phyloP scores from a whole-genome alignment of 2,329 filamentous ascomycete species.

The Furcasterigmium furcatum region DNA sequence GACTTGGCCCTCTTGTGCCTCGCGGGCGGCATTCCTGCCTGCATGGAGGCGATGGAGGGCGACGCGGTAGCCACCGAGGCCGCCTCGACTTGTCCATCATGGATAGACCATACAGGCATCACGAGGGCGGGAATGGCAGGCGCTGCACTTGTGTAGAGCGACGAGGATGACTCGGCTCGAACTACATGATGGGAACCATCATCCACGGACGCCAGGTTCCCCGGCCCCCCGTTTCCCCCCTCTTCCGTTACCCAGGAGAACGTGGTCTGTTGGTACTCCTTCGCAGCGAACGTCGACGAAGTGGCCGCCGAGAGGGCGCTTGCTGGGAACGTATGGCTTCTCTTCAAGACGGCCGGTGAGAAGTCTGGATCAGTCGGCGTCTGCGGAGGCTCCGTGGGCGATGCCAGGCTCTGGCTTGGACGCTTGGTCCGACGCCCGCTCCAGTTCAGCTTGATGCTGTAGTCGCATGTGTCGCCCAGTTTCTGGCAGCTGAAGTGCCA shows the following conservation, averaged over 20 bases:
- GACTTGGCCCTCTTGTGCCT: constrained; percentile 9
- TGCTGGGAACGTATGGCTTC: background rate
- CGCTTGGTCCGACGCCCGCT: constrained; percentile 66
- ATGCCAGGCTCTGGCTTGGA: constrained; percentile 30
- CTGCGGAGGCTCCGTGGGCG: constrained; percentile 16
- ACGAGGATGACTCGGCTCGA: background rate
- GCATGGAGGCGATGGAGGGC: background rate
- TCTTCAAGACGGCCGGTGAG: background rate
- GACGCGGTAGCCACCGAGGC: background rate
- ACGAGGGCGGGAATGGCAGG: background rate
- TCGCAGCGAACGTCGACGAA: background rate
- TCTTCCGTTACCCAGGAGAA: background rate
- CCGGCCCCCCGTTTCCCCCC: background rate
- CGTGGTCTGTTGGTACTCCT: background rate
- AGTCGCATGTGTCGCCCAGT: constrained; percentile 73
- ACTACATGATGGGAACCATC: background rate
- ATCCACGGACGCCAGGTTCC: background rate
- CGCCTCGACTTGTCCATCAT: constrained; percentile 1
- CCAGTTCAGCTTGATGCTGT: constrained; percentile 80
- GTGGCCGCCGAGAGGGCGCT: background rate
- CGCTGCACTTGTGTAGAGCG: background rate
- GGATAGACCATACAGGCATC: background rate
- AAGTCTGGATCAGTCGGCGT: constrained; percentile 27
- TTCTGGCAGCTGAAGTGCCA: constrained; percentile 53
- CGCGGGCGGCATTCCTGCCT: background rate